Evolutionary conservation across 306 rosid genomes (phyloP).

Genomic region (Inga leiocalycina): DNA sequence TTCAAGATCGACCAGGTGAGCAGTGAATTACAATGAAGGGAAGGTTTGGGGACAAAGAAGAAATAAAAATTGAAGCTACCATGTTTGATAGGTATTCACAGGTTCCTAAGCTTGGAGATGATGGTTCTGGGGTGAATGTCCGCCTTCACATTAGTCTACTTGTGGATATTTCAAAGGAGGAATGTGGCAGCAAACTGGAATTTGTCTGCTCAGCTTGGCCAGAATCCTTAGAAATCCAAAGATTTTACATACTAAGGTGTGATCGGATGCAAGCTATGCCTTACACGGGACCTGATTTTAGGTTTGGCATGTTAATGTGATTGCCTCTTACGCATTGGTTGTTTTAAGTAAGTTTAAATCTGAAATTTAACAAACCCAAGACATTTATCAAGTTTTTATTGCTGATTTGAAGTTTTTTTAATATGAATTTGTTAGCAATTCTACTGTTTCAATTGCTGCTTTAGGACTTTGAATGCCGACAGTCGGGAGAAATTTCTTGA

Average conservation of each 20-base stretch:
- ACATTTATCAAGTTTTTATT: neutral
- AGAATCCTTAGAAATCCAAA: constrained; percentile 60
- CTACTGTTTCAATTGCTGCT: constrained; percentile 24
- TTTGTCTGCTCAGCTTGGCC: constrained; percentile 89
- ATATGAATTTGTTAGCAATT: constrained; percentile 22
- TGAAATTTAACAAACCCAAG: neutral
- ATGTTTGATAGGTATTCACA: constrained; percentile 74
- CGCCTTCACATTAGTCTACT: constrained; percentile 71
- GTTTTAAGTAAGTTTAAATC: constrained; percentile 2
- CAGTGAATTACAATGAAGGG: constrained; percentile 67
- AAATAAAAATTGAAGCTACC: constrained; percentile 71
- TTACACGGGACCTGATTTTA: constrained; percentile 75
- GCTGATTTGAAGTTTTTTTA: constrained; percentile 20
- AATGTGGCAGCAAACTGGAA: constrained; percentile 52
- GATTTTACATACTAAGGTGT: constrained; percentile 53
- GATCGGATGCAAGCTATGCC: constrained; percentile 48
- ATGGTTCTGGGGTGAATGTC: constrained; percentile 52
- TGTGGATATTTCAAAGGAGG: constrained; percentile 70
- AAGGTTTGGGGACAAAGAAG: constrained; percentile 61
- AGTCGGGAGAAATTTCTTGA: constrained; percentile 50
- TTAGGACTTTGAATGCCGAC: constrained; percentile 61
- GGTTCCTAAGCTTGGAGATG: constrained; percentile 59
- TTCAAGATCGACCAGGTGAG: constrained; percentile 75
- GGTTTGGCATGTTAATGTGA: constrained; percentile 40
- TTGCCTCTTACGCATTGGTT: neutral